Evolutionary conservation across 768 basidiomycete genomes (phyloP), one percentile per base, ranked within the genome.

Genomic region (Auricularia sp.): DNA sequence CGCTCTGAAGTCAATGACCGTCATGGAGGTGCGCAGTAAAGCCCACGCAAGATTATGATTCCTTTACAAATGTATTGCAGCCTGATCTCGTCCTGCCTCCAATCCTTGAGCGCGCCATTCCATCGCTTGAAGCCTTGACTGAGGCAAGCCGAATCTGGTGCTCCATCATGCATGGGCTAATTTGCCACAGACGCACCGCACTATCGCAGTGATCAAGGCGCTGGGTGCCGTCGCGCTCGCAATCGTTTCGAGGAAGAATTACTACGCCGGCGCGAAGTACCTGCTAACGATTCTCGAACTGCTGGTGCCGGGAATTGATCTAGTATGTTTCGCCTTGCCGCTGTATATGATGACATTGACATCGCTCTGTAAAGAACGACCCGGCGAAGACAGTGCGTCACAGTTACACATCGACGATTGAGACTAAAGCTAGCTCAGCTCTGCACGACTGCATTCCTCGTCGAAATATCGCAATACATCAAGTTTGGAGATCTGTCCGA

Each of bases 41-140:
- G 44, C 44, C 18, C 29, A 29, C 29, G 2, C 29, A 29, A 45
- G 11, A 11, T 45, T 11, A 11, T 45, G 44, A 45, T 10, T 18
- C 44, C 18, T 18, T 18, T 1, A 1, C 21, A 21, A 13, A 21
- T 18, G 16, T 18, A 21, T 18, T 45, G 14, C 47, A 51, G 68
- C 92, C 94, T 1, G 90, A 92, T 72, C 79, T 96, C 24, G 87
- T 95, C 68, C 77, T 95, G 54, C 85, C 87, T 56, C 85, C 91
- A 0, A 82, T 95, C 51, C 75, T 95, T 66, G 92, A 95, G 72
- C 80, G 92, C 63, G 90, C 91, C 10, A 85, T 89, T 4, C 91
- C 92, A 1, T 89, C 92, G 0, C 76, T 97, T n/a, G 92, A 94
- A 74, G 86, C 90, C 3, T 76, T 95, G n/a, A 86, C 87, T 16